Conservation (phyloP, 2,329 filamentous ascomycete genomes). For the Waltergamsia citrina region DNA sequence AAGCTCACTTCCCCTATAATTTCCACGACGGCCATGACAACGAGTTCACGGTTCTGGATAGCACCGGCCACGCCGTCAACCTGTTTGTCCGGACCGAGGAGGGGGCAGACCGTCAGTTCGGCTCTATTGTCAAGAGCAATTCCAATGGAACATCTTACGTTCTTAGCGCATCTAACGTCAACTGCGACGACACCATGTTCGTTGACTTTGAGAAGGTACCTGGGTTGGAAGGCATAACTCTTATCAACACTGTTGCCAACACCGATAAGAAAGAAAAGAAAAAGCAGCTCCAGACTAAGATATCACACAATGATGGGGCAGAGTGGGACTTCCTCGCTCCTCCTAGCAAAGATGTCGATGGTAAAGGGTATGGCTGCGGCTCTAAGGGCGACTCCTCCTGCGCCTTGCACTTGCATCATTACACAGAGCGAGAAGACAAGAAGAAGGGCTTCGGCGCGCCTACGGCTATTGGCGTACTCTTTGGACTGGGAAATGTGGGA, state of each 20-base stretch:
- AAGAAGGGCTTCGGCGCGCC: conserved; percentile 80
- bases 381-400: conserved; percentile 54
- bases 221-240: conserved; percentile 78
- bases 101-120: conserved; percentile 56
- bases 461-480: conserved; percentile 82
- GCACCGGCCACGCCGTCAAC: conserved; percentile 89
- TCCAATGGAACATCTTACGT: conserved; percentile 96
- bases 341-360: conserved; percentile 61
- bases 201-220: conserved; percentile 97
- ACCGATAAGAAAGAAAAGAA: conserved; percentile 61
- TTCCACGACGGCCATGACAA: conserved; percentile 70
- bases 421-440: conserved; percentile 79
- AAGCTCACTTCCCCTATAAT: conserved; percentile 77
- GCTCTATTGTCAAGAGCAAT: conserved; percentile 93
- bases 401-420: conserved; percentile 87
- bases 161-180: conserved; percentile 70
- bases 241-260: conserved; percentile 83
- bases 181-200: conserved; percentile 65
- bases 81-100: conserved; percentile 79
- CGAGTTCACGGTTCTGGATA: conserved; percentile 89
- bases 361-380: conserved; percentile 62
- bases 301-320: conserved; percentile 93
- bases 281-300: conserved; percentile 82
- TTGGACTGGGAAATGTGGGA: conserved; percentile 88
- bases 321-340: conserved; percentile 72